Evolutionary conservation across 2,329 filamentous ascomycete species (phyloP), one percentile per base, ranked within the genome.

Genomic region (Sporothrix pseudoabietina): DNA sequence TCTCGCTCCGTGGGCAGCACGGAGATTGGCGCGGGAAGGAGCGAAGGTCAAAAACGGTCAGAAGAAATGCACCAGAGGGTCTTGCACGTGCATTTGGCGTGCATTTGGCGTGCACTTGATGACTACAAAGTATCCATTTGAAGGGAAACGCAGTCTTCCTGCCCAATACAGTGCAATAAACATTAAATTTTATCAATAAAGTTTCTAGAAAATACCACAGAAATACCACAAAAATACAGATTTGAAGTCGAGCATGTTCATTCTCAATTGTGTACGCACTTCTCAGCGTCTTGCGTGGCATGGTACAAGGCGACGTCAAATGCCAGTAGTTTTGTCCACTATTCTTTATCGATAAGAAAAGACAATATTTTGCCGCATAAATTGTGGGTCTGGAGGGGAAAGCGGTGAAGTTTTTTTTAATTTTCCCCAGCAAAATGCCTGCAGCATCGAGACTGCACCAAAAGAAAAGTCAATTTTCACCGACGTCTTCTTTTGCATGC

Each of bases 351-450:
- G 74, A 76, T 75, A 77, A 75, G 47, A 57, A 71, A 69, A 19
- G 41, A 47, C 35, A 52, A 39, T 54, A 69, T 76, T 73, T 69
- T 75, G 73, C 72, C 74, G 54, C 39, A 32, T 57, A 19, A 72
- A 71, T n/a, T 44, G 70, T 76, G 75, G 72, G 69, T 7, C 69
- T 49, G 6, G 73, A 73, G 72, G 74, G 72, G 72, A 77, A 77
- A 55, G 76, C 76, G 76, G 76, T 77, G 35, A 76, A 75, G 19
- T 73, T 75, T 75, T 76, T 77, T 77, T 76, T 72, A 73, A 71
- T 72, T 55, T 35, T 57, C 65, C 26, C 66, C 49, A 41, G 66
- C 47, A 69, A 55, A 47, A 22, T 10, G 47, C 69, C 35, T 59
- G 39, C 69, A 55, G 52, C 71, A 59, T 61, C 52, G 32, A 57